Conservation (phyloP, 108 stramenopile species). For the Phaeodactylum tricornutum region DNA sequence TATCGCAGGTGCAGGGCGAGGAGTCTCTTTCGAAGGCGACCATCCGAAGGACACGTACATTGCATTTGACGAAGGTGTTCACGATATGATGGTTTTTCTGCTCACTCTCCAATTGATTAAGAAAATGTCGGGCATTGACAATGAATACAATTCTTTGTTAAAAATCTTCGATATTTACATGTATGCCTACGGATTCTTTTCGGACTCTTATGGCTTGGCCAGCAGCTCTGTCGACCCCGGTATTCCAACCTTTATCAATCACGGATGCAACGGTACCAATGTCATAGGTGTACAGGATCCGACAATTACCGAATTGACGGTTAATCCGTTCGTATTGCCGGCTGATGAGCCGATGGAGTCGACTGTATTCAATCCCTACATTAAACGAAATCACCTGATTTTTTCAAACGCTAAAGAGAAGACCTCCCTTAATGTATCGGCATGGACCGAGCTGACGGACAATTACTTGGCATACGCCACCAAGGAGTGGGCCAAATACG, state of each 20-base stretch:
- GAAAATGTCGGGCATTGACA: no score
- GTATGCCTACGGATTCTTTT: constrained; percentile 8
- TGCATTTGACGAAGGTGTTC: constrained; percentile 14
- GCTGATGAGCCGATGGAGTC: background rate
- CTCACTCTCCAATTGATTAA: background rate
- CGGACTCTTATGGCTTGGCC: no score
- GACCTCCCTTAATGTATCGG: background rate
- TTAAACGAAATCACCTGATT: background rate
- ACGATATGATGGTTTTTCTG: constrained; percentile 16
- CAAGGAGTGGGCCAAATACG: no score
- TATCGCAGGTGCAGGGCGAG: constrained; percentile 21
- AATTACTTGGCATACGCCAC: no score
- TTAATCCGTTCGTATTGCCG: background rate
- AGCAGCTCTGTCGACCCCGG: constrained; percentile 12
- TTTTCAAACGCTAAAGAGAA: background rate
- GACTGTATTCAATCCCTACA: background rate
- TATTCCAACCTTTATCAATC: constrained; percentile 8
- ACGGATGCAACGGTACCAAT: constrained; percentile 11
- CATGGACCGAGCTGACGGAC: background rate
- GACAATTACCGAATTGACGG: constrained; percentile 1
- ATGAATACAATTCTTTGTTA: no score
- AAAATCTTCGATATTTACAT: background rate
- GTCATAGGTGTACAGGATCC: background rate
- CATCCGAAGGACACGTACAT: constrained; percentile 22
- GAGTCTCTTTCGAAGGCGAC: constrained; percentile 18